A percentile compares a stretch with the other conserved stretches of the same genome.
Conservation (phyloP, 306 rosid species). For the Cicer bijugum region DNA sequence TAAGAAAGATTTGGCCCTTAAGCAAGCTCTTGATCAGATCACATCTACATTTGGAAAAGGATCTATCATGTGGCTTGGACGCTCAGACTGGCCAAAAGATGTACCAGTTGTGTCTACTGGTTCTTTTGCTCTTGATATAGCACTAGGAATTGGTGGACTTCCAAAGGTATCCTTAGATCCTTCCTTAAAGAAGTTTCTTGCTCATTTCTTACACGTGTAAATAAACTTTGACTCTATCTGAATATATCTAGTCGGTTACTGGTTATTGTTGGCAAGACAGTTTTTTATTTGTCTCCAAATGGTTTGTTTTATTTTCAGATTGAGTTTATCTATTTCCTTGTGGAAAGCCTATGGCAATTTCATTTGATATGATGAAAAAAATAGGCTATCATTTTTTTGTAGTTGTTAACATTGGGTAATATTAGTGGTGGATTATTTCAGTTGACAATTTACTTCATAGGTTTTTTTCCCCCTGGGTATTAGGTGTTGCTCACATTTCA, state of each 20-base stretch:
- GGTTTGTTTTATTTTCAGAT: slow-evolving; percentile 10
- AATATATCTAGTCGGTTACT: neutral
- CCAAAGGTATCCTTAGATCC: slow-evolving; percentile 72
- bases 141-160: slow-evolving; percentile 84
- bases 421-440: neutral
- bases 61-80: slow-evolving; percentile 97
- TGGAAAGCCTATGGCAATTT: neutral
- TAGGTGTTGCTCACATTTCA: neutral
- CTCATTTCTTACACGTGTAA: slow-evolving; percentile 26
- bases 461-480: neutral
- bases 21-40: slow-evolving; percentile 92
- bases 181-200: slow-evolving; percentile 30
- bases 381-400: neutral
- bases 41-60: slow-evolving; percentile 86
- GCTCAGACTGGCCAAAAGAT: slow-evolving; percentile 50
- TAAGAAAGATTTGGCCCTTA: slow-evolving; percentile 80
- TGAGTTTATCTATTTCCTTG: slow-evolving; percentile 11
- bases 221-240: slow-evolving; percentile 17
- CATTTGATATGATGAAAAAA: slow-evolving; percentile 3
- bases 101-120: slow-evolving; percentile 87
- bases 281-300: slow-evolving; percentile 10
- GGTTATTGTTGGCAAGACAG: neutral
- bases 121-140: slow-evolving; percentile 80
- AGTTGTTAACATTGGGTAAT: neutral
- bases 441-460: neutral